Base-by-base conservation (phyloP, 345 rosid genomes). In the Cardiospermum halicacabum region DNA sequence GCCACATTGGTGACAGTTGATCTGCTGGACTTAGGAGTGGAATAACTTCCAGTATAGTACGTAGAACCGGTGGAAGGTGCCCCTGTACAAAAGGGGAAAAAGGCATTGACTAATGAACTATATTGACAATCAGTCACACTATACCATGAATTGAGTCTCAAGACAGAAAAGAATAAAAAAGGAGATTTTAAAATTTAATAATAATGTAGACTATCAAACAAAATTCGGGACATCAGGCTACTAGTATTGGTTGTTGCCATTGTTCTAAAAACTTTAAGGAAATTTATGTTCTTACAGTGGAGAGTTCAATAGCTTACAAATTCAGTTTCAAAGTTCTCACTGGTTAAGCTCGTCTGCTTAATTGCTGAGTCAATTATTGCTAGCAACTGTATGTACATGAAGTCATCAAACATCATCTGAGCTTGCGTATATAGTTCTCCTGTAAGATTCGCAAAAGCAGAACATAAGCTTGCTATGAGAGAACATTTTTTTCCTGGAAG, bases 341-440 rank as follows among this genome's bases (percentile, higher is more conserved):
- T 76, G 54, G 69, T 55, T 64, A 75, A 34, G 62, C 78, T 59
- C 39, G 88, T 75, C 80, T 91, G 85, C 63, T 84, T 83, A 47
- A 87, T 60, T 61, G 91, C 87, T 70, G 85, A 70, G 77, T 84
- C 82, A 66, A 94, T 62, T 54, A 84, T 88, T 72, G 75, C 85
- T 77, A 90, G 79, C 76, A 94, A 71, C 71, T 83, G 95, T 72
- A 76, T 79, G 78, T 85, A 94, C 93, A 81, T 85, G 68, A 56
- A 60, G 75, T 81, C 82, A 66, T 91, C 96, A 85, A 94, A 94
- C 95, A 90, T 91, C 65, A 50, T 78, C 71, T 74, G 82, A 36
- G 99, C 89, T 72, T 91, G 97, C 64, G 80, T 79, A 69, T 94
- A 91, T 48, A 89, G 66, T 77, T 94, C 99, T 69, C 98, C 98